phyloP scores from a whole-genome alignment of 2,329 filamentous ascomycete species.

The Penicillium sp. region DNA sequence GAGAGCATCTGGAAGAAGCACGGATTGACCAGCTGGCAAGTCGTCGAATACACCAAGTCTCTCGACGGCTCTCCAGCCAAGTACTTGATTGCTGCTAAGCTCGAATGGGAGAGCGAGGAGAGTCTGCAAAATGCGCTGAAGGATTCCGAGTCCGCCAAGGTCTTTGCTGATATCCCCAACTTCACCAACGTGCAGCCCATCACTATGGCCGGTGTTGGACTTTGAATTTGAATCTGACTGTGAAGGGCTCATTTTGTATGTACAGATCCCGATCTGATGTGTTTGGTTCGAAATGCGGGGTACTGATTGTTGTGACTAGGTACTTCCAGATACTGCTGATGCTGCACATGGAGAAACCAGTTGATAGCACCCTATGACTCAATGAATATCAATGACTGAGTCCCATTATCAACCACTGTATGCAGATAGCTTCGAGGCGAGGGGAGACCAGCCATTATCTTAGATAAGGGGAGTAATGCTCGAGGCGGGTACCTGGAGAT shows the following conservation, averaged over 20 bases:
- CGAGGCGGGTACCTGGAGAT: neutral
- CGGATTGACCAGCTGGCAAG: conserved; percentile 16
- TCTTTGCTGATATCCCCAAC: conserved; percentile 24
- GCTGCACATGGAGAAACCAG: neutral
- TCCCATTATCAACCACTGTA: neutral
- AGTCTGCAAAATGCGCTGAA: conserved; percentile 7
- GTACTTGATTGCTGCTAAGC: conserved; percentile 15
- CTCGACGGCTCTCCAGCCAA: conserved; percentile 16
- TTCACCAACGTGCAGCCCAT: conserved; percentile 24
- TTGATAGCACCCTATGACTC: neutral
- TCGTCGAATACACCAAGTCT: conserved; percentile 17
- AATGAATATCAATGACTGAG: neutral
- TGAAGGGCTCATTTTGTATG: neutral
- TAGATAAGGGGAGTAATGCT: neutral
- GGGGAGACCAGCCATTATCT: neutral
- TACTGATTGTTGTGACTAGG: neutral
- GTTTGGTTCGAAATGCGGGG: neutral
- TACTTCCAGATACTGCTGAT: neutral
- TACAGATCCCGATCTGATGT: neutral
- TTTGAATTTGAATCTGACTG: conserved; percentile 3
- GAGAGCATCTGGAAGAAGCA: conserved; percentile 16
- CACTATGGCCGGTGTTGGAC: conserved; percentile 13
- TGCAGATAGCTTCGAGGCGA: neutral
- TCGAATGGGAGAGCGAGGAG: conserved; percentile 21
- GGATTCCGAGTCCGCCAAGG: conserved; percentile 1